phyloP scores from a whole-genome alignment of 352 stramenopile genomes.

The Pythium folliculosum region DNA sequence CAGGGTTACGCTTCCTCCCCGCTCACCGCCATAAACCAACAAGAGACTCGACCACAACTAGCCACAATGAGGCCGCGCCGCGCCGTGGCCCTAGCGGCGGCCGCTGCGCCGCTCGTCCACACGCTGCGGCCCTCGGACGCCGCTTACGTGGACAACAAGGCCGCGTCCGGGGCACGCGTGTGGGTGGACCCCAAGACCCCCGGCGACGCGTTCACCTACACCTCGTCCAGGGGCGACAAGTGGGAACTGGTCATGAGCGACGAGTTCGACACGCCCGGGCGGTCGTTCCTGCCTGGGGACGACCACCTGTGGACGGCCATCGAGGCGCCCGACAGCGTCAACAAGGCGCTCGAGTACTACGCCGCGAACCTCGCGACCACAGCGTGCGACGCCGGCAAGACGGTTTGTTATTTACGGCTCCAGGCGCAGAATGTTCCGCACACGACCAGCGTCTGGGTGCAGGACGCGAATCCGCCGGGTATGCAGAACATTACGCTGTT shows the following conservation, averaged over 20 bases:
- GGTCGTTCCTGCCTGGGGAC: constrained; percentile 88
- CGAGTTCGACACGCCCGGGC: constrained; percentile 63
- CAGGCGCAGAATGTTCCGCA: constrained; percentile 39
- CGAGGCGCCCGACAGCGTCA: constrained; percentile 88
- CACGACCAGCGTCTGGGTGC: constrained; percentile 52
- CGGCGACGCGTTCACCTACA: constrained; percentile 36
- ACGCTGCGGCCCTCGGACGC: neutral
- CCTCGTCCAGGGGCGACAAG: constrained; percentile 35
- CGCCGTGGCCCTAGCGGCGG: neutral
- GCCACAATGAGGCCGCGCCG: neutral
- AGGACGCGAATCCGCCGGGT: constrained; percentile 46
- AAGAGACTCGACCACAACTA: neutral
- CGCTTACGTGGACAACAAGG: constrained; percentile 2
- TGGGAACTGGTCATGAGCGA: constrained; percentile 79
- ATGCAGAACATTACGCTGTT: constrained; percentile 58
- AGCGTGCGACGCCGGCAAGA: constrained; percentile 1
- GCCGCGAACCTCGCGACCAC: constrained; percentile 16
- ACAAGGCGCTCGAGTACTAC: constrained; percentile 26
- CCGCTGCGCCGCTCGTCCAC: neutral
- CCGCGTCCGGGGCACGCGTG: constrained; percentile 11
- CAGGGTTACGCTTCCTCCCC: neutral
- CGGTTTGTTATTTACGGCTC: constrained; percentile 62
- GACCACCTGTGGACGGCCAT: constrained; percentile 95
- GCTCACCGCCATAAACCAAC: neutral
- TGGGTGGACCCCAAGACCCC: constrained; percentile 72